Conservation (phyloP, 2,329 filamentous ascomycete genomes). For the Fusarium poae region DNA sequence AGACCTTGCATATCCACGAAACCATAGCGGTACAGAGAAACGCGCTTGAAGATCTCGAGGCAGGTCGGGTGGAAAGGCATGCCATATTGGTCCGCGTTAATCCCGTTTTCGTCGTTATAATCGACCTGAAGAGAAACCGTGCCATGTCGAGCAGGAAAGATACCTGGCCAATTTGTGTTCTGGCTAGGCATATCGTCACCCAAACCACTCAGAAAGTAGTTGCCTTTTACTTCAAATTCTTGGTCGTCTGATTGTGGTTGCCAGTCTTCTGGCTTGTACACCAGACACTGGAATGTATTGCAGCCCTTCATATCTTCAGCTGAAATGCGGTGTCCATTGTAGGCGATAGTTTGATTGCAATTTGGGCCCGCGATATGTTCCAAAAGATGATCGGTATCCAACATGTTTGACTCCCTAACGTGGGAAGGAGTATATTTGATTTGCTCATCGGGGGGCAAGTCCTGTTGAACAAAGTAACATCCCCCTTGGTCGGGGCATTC, state of each 20-base stretch:
- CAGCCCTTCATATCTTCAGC: constrained; percentile 47
- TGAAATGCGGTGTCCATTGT: constrained; percentile 44
- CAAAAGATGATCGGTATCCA: neutral
- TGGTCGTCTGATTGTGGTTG: constrained; percentile 26
- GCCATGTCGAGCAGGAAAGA: constrained; percentile 34
- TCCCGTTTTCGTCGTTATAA: neutral
- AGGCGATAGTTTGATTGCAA: constrained; percentile 32
- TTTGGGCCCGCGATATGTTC: constrained; percentile 46
- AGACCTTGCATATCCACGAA: constrained; percentile 41
- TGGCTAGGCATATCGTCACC: constrained; percentile 30
- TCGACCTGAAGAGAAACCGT: neutral
- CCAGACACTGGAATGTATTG: constrained; percentile 46
- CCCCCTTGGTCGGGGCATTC: neutral
- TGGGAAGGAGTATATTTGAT: neutral
- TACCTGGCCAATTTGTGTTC: neutral
- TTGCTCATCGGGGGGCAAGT: neutral
- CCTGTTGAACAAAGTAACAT: constrained; percentile 13
- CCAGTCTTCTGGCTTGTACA: constrained; percentile 41
- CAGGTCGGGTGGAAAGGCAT: constrained; percentile 51
- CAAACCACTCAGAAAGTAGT: constrained; percentile 42
- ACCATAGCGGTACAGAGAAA: constrained; percentile 27
- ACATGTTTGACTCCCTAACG: no score
- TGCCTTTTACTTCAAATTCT: constrained; percentile 34
- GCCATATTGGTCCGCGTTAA: neutral
- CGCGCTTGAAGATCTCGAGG: constrained; percentile 50